These are phyloP conservation scores for Clitoria ternatea DNA, from an alignment of 306 rosid genomes.

Conservation along the genomic window DNA sequence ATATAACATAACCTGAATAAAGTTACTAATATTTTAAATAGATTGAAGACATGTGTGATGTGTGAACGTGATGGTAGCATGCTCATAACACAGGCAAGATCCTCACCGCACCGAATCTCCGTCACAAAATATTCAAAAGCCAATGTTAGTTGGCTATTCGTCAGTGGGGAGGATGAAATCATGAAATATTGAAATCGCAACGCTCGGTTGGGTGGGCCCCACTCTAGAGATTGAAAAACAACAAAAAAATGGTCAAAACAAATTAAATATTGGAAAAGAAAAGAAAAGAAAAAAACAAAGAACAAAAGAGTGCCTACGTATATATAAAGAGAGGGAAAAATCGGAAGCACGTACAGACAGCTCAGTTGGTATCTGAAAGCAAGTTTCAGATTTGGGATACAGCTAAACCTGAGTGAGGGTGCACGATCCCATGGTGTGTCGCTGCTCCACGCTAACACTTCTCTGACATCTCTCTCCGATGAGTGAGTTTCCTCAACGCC, in stretches of 20 bases:
- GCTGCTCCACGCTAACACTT: background rate
- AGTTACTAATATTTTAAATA: background rate
- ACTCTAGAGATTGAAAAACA: background rate
- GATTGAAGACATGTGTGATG: background rate
- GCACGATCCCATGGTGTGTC: background rate
- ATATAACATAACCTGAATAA: background rate
- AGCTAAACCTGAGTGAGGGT: slow-evolving; percentile 1
- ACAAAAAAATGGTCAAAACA: background rate
- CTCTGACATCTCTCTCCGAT: background rate
- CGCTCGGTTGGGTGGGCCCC: slow-evolving; percentile 4
- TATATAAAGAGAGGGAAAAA: background rate
- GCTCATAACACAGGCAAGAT: background rate
- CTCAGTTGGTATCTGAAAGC: background rate
- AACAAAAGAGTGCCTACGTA: background rate
- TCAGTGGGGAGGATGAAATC: slow-evolving; percentile 5
- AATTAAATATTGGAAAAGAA: background rate
- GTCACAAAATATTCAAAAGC: background rate
- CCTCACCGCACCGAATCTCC: background rate
- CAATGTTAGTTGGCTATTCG: slow-evolving; percentile 7
- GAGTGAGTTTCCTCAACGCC: background rate
- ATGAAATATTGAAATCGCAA: background rate
- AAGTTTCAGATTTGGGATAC: slow-evolving; percentile 24
- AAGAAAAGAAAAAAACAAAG: background rate
- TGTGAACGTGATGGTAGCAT: background rate
- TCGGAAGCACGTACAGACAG: slow-evolving; percentile 15